A percentile compares a stretch with the other conserved stretches of the same genome.
phyloP scores from a whole-genome alignment of 2,329 filamentous ascomycete genomes.

The Sphaerulina vaccinii region DNA sequence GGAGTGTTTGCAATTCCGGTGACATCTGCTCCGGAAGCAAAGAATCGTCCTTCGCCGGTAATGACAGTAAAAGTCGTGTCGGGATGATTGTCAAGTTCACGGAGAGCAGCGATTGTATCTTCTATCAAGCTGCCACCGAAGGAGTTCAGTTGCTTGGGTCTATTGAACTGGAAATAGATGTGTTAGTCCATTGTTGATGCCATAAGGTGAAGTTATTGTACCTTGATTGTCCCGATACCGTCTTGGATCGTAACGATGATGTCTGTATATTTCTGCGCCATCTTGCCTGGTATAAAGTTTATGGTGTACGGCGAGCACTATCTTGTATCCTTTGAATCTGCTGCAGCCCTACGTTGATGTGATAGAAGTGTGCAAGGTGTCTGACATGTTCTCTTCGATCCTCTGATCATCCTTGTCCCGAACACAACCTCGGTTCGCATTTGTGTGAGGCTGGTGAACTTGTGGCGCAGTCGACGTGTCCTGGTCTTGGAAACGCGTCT shows the following conservation, averaged over 20 bases:
- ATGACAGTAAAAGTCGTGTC: constrained; percentile 33
- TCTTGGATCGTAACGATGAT: constrained; percentile 29
- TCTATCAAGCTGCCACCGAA: constrained; percentile 28
- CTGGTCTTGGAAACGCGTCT: too few relatives aligned
- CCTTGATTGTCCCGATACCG: constrained; percentile 32
- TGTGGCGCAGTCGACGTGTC: constrained; percentile 23
- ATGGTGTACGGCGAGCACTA: background rate
- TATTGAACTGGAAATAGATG: constrained; percentile 25
- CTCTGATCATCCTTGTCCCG: background rate
- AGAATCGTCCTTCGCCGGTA: constrained; percentile 33
- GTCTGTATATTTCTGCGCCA: constrained; percentile 26
- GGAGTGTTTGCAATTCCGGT: constrained; percentile 23
- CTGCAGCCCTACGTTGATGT: background rate
- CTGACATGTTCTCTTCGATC: background rate
- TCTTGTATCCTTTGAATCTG: background rate
- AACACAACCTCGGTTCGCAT: constrained; percentile 36
- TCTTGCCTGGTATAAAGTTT: background rate
- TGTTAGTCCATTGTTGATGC: background rate
- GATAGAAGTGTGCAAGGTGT: background rate
- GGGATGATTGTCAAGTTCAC: constrained; percentile 30
- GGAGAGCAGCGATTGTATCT: constrained; percentile 30
- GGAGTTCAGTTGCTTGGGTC: constrained; percentile 31
- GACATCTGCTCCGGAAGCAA: constrained; percentile 32
- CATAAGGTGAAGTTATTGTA: background rate
- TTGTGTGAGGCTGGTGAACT: constrained; percentile 1